Evolutionary conservation across 805 yeast genomes (phyloP).

Genomic region (Starmerella potacharoeniae): DNA sequence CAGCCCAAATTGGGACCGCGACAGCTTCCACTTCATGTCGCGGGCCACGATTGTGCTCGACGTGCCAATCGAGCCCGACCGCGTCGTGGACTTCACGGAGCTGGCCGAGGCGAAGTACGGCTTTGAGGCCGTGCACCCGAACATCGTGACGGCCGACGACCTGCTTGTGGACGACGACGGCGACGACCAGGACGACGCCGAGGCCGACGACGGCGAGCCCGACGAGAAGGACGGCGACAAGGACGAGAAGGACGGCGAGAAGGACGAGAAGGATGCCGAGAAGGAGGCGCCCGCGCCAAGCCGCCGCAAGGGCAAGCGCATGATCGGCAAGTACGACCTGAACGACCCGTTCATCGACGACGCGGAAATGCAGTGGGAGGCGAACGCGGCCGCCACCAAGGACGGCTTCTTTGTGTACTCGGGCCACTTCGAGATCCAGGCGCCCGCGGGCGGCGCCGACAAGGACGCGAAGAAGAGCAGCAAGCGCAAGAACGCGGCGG

Average conservation of each 20-base stretch:
- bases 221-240: neutral
- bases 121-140: conserved; percentile 58
- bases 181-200: conserved; percentile 31
- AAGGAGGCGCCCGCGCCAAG: conserved; percentile 6
- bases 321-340: conserved; percentile 52
- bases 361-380: conserved; percentile 83
- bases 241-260: neutral
- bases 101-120: conserved; percentile 80
- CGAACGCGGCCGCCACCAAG: conserved; percentile 79
- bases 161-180: conserved; percentile 40
- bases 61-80: conserved; percentile 25
- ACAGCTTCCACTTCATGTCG: neutral
- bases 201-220: conserved; percentile 1
- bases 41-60: conserved; percentile 16
- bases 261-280: neutral
- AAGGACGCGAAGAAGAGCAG: conserved; percentile 17
- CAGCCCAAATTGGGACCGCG: neutral
- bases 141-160: conserved; percentile 46
- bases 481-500: conserved; percentile 11
- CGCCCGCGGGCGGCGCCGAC: conserved; percentile 10
- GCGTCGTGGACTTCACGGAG: conserved; percentile 55
- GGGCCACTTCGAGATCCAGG: conserved; percentile 54
- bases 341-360: conserved; percentile 97
- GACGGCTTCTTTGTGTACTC: conserved; percentile 94
- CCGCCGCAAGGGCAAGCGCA: conserved; percentile 23